These are phyloP conservation scores for Vachellia pachyceras DNA, from an alignment of 306 rosid genomes.

Conservation along the genomic window DNA sequence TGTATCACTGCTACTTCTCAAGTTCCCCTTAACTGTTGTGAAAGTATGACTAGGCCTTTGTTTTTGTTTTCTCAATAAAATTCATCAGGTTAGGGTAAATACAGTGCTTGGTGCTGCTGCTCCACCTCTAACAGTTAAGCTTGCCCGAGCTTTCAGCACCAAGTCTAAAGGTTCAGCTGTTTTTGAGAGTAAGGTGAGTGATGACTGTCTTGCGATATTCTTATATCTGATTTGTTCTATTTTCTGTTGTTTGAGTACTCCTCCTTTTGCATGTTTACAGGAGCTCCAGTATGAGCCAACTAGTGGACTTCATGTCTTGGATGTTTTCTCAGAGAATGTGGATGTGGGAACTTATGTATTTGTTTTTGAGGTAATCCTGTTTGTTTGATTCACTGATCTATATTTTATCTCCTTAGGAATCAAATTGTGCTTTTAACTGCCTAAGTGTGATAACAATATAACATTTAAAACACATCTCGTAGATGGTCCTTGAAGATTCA, in stretches of 20 bases:
- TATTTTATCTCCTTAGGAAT: constrained; percentile 33
- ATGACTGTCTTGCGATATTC: constrained; percentile 4
- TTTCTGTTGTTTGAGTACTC: constrained; percentile 36
- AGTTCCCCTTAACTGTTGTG: background rate
- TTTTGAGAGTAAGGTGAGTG: constrained; percentile 64
- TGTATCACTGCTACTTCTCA: background rate
- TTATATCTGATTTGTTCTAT: constrained; percentile 23
- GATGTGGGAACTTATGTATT: constrained; percentile 78
- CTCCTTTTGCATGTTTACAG: constrained; percentile 48
- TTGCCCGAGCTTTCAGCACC: constrained; percentile 66
- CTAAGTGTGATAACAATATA: background rate
- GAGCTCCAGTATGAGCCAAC: constrained; percentile 75
- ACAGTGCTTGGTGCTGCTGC: constrained; percentile 92
- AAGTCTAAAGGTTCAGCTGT: constrained; percentile 66
- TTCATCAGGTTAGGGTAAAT: constrained; percentile 81
- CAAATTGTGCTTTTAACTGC: constrained; percentile 17
- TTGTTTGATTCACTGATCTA: constrained; percentile 20
- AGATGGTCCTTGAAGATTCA: constrained; percentile 73
- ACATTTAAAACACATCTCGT: constrained; percentile 34
- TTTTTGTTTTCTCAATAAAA: background rate
- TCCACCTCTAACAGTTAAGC: constrained; percentile 85
- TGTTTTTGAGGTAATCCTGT: constrained; percentile 80
- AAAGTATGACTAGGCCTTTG: background rate
- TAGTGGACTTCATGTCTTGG: constrained; percentile 71
- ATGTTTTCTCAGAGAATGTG: constrained; percentile 59